Percentiles rank a stretch among this genome's conserved stretches.
phyloP scores from a whole-genome alignment of 805 yeast species.

The Nadsonia fulvescens region DNA sequence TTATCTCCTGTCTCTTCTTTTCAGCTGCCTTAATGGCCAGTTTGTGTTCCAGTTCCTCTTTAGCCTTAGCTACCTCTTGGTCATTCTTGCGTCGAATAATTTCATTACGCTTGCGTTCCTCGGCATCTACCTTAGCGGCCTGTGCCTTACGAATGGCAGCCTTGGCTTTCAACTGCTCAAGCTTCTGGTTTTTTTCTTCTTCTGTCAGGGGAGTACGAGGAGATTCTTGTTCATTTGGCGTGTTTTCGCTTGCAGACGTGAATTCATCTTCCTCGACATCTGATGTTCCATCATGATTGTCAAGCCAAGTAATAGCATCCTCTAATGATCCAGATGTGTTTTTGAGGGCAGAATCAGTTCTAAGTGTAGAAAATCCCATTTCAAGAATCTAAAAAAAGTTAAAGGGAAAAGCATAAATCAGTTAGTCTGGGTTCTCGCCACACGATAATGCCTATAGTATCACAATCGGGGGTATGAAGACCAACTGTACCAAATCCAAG shows the following conservation, averaged over 20 bases:
- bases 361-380: conserved; percentile 18
- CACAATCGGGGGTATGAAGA: too few relatives aligned
- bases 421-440: too few relatives aligned
- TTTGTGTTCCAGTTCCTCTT: conserved; percentile 16
- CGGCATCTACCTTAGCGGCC: conserved; percentile 15
- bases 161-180: conserved; percentile 15
- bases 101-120: conserved; percentile 16
- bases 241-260: conserved; percentile 1
- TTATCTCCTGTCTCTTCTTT: conserved; percentile 14
- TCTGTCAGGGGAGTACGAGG: conserved; percentile 15
- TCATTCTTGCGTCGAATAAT: conserved; percentile 14
- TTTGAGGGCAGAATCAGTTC: conserved; percentile 16
- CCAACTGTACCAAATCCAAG: too few relatives aligned
- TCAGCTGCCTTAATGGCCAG: conserved; percentile 18
- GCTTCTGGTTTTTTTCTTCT: conserved; percentile 16
- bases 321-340: conserved; percentile 13
- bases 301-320: conserved; percentile 18
- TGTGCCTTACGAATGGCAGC: conserved; percentile 17
- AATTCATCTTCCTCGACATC: conserved; percentile 8
- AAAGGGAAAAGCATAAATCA: too few relatives aligned
- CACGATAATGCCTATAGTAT: too few relatives aligned
- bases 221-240: too few relatives aligned
- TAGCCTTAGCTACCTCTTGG: conserved; percentile 13
- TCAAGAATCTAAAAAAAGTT: conserved; percentile 14
- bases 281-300: conserved; percentile 10